Evolutionary conservation across 2,329 filamentous ascomycete genomes (phyloP), one percentile per base, ranked within the genome.

Genomic region (Colletotrichum horii): DNA sequence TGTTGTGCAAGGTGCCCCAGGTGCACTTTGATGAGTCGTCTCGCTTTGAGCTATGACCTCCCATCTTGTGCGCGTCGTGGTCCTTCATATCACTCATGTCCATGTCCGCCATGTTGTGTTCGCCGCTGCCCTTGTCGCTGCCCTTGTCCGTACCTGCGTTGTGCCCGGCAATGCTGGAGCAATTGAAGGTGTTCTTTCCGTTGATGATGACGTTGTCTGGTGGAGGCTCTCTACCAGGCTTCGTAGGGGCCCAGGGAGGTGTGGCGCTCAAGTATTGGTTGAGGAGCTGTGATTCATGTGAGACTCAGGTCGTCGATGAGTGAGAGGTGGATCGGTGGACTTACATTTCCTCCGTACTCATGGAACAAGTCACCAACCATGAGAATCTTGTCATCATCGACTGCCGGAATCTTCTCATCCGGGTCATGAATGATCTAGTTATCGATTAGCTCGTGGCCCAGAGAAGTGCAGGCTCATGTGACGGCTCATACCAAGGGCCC

Each of bases 121-220:
- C 74, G 15, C 58, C 34, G 3, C 55, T 22, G 3, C 62, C 24
- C 16, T 67, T 62, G 68, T 71, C 67, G 22, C 38, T 4, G 19
- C 62, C 12, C 19, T 67, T 62, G 67, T 71, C 67, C 9, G 77
- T 71, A 71, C 80, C 81, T 32, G 82, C 81, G 3, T 14, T 24
- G 22, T 36, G 15, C 6, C 24, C 66, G 8, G 28, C 22, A 3
- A 60, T 30, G 9, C 36, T 58, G 48, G 55, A 83, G 80, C 84
- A 87, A 76, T 84, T 77, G 69, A 82, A 85, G 1, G 80, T 80
- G 74, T 83, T 80, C 67, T 83, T 82, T 22, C 85, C 85, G 71
- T 87, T 87, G 15, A 87, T 76, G 7, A 87, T 78, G 67, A 86
- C 76, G 67, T 85, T 86, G 70, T 87, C 85, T 2, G 84, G 80